A percentile compares a stretch with the other conserved stretches of the same genome.
These are phyloP conservation scores for Populus simonii DNA, from an alignment of 345 rosid species.

Conservation along the genomic window DNA sequence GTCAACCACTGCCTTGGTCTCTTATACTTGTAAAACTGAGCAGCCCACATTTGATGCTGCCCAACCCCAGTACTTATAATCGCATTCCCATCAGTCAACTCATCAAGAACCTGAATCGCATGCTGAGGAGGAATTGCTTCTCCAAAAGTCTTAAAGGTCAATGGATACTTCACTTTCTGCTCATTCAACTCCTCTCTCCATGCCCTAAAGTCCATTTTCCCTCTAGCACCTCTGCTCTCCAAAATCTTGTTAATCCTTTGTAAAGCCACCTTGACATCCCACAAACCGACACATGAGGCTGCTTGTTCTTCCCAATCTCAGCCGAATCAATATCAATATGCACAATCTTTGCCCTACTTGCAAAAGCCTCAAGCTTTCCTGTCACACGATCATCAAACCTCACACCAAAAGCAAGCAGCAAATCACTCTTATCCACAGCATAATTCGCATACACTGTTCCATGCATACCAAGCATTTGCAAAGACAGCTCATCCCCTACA, in stretches of 20 bases:
- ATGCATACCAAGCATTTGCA: conserved; percentile 98
- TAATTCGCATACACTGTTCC: conserved; percentile 93
- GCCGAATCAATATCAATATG: conserved; percentile 94
- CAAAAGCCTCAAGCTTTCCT: conserved; percentile 93
- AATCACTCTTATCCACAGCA: conserved; percentile 81
- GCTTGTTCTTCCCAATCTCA: conserved; percentile 98
- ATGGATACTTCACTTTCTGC: conserved; percentile 65
- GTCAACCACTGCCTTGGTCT: conserved; percentile 91
- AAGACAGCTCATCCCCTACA: conserved; percentile 54
- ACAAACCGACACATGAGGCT: conserved; percentile 87
- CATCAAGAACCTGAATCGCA: conserved; percentile 84
- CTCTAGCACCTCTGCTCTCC: conserved; percentile 44
- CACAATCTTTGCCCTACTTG: conserved; percentile 88
- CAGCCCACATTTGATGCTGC: conserved; percentile 99
- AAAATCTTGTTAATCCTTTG: conserved; percentile 64
- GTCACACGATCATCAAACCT: conserved; percentile 98
- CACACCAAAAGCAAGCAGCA: conserved; percentile 91
- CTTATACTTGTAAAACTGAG: conserved; percentile 92
- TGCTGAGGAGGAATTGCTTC: conserved; percentile 93
- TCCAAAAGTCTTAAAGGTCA: conserved; percentile 75
- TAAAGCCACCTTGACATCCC: conserved; percentile 84
- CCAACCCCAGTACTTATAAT: conserved; percentile 94
- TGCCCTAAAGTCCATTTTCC: conserved; percentile 52
- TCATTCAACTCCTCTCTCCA: conserved; percentile 78
- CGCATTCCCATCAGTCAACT: conserved; percentile 77